Percentiles rank a stretch among this genome's conserved stretches.
Conservation (phyloP, 305 asterid genomes). For the Lippia alba region DNA sequence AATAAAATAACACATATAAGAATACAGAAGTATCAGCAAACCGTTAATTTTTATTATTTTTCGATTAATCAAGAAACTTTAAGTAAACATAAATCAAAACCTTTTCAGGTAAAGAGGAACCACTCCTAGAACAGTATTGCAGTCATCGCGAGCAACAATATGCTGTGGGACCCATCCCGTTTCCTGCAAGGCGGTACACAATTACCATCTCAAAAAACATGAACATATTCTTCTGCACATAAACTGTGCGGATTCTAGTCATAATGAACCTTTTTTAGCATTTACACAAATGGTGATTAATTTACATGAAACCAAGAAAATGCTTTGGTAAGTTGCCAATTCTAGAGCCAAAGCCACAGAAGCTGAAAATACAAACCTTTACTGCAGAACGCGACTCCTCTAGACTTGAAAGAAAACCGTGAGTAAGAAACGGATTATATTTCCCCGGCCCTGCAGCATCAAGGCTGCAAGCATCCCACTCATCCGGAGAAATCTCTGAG, state of each 20-base stretch:
- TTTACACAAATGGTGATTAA: neutral
- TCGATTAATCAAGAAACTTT: neutral
- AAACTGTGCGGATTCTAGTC: constrained; percentile 4
- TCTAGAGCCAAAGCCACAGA: constrained; percentile 22
- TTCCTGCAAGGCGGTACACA: constrained; percentile 55
- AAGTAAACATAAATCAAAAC: constrained; percentile 43
- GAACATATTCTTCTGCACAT: constrained; percentile 9
- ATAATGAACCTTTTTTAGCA: neutral
- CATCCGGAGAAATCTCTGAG: constrained; percentile 65
- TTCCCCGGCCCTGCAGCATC: constrained; percentile 68
- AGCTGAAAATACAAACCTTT: constrained; percentile 59
- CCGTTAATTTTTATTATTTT: neutral
- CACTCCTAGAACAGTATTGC: constrained; percentile 72
- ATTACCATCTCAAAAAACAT: constrained; percentile 27
- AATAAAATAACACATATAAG: constrained; percentile 32
- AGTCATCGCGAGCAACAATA: constrained; percentile 75
- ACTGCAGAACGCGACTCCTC: constrained; percentile 87
- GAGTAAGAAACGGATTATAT: constrained; percentile 84
- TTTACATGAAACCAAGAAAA: neutral
- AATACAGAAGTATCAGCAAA: neutral
- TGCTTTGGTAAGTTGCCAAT: too few relatives aligned
- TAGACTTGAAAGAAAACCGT: constrained; percentile 90
- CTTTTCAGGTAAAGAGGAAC: constrained; percentile 97
- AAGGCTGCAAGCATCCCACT: constrained; percentile 91
- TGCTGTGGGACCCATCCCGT: constrained; percentile 97